Percentiles rank a stretch among this genome's conserved stretches.
Evolutionary conservation across 805 yeast species (phyloP).

Genomic region (Metschnikowia peoriensis): DNA sequence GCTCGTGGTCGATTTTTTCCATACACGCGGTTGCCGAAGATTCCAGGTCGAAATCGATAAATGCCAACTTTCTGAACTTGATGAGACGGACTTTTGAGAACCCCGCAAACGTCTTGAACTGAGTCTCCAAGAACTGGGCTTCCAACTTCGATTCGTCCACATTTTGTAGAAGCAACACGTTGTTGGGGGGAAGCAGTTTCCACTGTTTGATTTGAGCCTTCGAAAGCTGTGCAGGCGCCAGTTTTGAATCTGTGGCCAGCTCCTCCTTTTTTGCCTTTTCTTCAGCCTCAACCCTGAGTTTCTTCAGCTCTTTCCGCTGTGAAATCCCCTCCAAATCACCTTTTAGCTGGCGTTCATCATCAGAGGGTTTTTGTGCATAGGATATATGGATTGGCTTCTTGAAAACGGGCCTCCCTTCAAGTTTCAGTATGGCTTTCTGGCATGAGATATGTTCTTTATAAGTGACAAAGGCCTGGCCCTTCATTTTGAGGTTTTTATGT

Average conservation of each 20-base stretch:
- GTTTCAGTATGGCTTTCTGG: slow-evolving; percentile 39
- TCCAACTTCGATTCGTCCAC: slow-evolving; percentile 44
- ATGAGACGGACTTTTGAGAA: slow-evolving; percentile 68
- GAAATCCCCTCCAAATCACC: slow-evolving; percentile 11
- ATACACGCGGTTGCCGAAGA: slow-evolving; percentile 44
- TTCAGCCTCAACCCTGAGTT: slow-evolving; percentile 22
- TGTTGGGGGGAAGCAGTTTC: slow-evolving; percentile 59
- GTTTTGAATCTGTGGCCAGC: slow-evolving; percentile 2
- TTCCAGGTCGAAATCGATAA: slow-evolving; percentile 71
- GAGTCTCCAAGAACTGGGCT: slow-evolving; percentile 32
- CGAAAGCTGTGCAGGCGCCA: slow-evolving; percentile 5
- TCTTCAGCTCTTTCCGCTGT: slow-evolving; percentile 22
- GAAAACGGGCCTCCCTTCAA: slow-evolving; percentile 43
- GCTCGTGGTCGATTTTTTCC: slow-evolving; percentile 10
- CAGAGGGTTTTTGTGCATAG: slow-evolving; percentile 46
- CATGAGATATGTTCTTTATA: slow-evolving; percentile 46
- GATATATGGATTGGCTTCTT: slow-evolving; percentile 49
- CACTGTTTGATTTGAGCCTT: slow-evolving; percentile 18
- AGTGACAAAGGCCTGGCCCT: slow-evolving; percentile 83
- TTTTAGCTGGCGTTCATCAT: slow-evolving; percentile 22
- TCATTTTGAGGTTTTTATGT: slow-evolving; percentile 58
- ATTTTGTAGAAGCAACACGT: slow-evolving; percentile 62
- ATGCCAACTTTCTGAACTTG: slow-evolving; percentile 65
- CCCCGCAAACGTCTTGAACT: slow-evolving; percentile 56
- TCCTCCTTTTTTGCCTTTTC: slow-evolving; percentile 14